Percentiles rank a stretch among this genome's conserved stretches.
phyloP scores from a whole-genome alignment of 257 asterid species.

The Solanum pinnatisectum region DNA sequence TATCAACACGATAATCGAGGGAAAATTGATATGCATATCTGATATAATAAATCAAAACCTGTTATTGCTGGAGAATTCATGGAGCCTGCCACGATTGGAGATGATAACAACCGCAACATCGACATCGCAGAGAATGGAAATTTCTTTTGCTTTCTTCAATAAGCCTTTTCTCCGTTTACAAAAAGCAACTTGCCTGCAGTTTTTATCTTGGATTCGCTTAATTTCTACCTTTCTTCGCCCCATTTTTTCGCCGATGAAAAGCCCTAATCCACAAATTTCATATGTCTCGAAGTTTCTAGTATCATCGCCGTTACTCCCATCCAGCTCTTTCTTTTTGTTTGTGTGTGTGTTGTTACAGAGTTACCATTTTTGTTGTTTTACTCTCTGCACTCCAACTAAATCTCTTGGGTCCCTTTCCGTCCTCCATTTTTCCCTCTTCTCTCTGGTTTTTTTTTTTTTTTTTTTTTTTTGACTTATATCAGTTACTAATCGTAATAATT shows the following conservation, averaged over 20 bases:
- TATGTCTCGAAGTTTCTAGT: too few relatives aligned
- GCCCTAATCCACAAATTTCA: too few relatives aligned
- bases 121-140: background rate
- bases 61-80: background rate
- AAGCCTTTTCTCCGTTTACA: background rate
- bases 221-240: background rate
- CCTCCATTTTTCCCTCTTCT: too few relatives aligned
- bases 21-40: background rate
- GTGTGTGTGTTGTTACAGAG: too few relatives aligned
- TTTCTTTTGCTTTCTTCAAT: background rate
- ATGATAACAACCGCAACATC: background rate
- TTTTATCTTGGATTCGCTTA: background rate
- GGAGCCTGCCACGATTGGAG: background rate
- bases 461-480: too few relatives aligned
- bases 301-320: too few relatives aligned
- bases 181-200: background rate
- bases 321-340: too few relatives aligned
- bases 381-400: too few relatives aligned
- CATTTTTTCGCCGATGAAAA: background rate
- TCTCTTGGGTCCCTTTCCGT: too few relatives aligned
- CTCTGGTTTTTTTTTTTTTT: too few relatives aligned
- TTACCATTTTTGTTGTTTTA: too few relatives aligned
- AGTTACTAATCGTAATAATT: too few relatives aligned
- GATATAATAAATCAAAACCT: background rate
- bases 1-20: background rate